These are phyloP conservation scores for Leishmania amazonensis DNA, from an alignment of 208 protist species.

Conservation along the genomic window DNA sequence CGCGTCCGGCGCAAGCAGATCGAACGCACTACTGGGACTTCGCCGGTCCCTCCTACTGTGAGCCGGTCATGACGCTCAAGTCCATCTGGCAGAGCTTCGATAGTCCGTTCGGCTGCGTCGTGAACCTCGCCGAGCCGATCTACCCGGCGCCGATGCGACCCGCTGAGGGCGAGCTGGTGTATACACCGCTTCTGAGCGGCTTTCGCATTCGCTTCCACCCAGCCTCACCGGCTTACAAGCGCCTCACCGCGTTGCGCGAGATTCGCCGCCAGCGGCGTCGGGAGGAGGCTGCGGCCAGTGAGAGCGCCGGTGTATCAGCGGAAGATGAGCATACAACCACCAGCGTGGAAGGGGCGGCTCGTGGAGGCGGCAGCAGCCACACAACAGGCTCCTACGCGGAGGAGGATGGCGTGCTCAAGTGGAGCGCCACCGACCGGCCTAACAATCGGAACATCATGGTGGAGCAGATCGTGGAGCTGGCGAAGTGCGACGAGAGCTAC, in stretches of 20 bases:
- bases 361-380: not conserved
- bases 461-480: slow-evolving; percentile 78
- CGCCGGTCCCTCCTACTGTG: slow-evolving; percentile 52
- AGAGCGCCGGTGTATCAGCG: not conserved
- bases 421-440: slow-evolving; percentile 75
- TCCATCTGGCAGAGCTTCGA: slow-evolving; percentile 80
- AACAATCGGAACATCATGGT: slow-evolving; percentile 77
- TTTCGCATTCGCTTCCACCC: slow-evolving; percentile 82
- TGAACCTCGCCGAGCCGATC: slow-evolving; percentile 56
- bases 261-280: slow-evolving; percentile 32
- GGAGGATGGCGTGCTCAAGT: slow-evolving; percentile 63
- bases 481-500: slow-evolving; percentile 58
- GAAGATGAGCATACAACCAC: not conserved
- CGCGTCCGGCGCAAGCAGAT: slow-evolving; percentile 11
- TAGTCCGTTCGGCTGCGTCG: slow-evolving; percentile 75
- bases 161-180: slow-evolving; percentile 70
- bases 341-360: not conserved
- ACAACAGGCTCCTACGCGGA: slow-evolving; percentile 20
- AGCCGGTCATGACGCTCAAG: slow-evolving; percentile 65
- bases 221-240: slow-evolving; percentile 50
- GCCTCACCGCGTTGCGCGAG: slow-evolving; percentile 51
- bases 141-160: slow-evolving; percentile 63
- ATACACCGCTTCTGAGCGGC: slow-evolving; percentile 82
- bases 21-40: slow-evolving; percentile 42
- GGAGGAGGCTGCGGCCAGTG: slow-evolving; percentile 8